Base-by-base conservation (phyloP, 1,284 basidiomycete species). In the Exobasidium cylindrosporum region DNA sequence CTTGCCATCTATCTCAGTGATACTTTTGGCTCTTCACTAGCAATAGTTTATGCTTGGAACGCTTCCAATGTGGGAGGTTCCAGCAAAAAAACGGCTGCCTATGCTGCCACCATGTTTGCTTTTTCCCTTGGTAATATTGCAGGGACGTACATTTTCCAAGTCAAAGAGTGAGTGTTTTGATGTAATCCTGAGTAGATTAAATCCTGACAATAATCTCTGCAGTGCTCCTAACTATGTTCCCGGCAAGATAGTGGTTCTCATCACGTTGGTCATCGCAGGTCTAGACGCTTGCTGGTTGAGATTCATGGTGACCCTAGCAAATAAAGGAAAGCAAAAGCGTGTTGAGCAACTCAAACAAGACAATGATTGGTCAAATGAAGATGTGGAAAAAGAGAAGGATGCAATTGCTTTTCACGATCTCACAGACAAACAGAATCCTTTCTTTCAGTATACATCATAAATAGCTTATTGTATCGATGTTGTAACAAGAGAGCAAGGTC, bases 51-150 rank as follows among this genome's bases (percentile, higher is more conserved):
- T 66, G 85, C 86, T 0, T 88, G 87, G 69, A 87, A 87, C 59
- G 86, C 86, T 0, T 85, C 84, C 54, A 88, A 88, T 70, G 87
- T 85, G 0, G 84, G 84, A 46, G 87, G 87, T 1, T 85, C 86
- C 58, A 88, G 86, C 1, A 88, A 88, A 82, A 88, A 88, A 81
- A 45, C 43, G 26, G 29, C 45, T 2, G 31, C 43, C 10, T 87
- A 88, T 66, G 84, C 85, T 1, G 80, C 87, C 80, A 87, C 86
- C 0, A 79, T 88, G 0, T 81, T 83, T 0, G 80, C 84, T 0
- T 88, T 88, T 76, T 83, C 82, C 54, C 66, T 86, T 7, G 85
- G 85, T 0, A 87, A 88, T 66, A 86, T 86, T 1, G 49, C 53
- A 32, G 57, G 57, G 2, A 26, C 53, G 6, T 55, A 30, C 28